These are phyloP conservation scores for Pseudodiploospora longispora DNA, from an alignment of 2,329 filamentous ascomycete genomes.

Conservation along the genomic window DNA sequence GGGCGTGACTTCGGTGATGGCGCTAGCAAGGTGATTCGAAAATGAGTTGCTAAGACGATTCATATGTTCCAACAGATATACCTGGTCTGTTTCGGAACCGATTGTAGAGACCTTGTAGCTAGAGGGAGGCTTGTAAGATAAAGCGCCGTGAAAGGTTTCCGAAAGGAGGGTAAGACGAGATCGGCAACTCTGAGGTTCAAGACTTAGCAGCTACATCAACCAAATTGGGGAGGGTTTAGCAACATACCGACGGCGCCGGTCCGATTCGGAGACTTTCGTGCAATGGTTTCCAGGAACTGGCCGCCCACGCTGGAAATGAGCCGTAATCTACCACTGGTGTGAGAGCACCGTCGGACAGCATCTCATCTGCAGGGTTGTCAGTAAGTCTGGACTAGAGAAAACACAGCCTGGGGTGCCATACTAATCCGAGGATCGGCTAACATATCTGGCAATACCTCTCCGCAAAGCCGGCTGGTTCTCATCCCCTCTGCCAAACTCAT, in stretches of 20 bases:
- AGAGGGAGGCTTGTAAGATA: constrained; percentile 39
- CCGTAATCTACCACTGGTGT: constrained; percentile 42
- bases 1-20: constrained; percentile 26
- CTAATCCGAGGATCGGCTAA: constrained; percentile 38
- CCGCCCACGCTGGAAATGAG: constrained; percentile 41
- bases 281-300: constrained; percentile 27
- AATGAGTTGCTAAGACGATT: constrained; percentile 35
- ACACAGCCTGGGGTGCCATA: constrained; percentile 21
- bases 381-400: not conserved
- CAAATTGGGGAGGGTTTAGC: not conserved
- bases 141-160: constrained; percentile 44
- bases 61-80: constrained; percentile 35
- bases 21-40: constrained; percentile 27
- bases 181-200: constrained; percentile 34
- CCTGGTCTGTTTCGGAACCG: constrained; percentile 32
- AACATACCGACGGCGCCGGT: constrained; percentile 41
- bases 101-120: constrained; percentile 40
- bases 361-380: constrained; percentile 30
- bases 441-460: constrained; percentile 31
- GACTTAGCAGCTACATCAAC: not conserved
- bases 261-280: constrained; percentile 41
- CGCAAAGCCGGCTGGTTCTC: constrained; percentile 36
- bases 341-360: constrained; percentile 22
- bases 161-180: constrained; percentile 40
- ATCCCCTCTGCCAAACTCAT: constrained; percentile 46